These are phyloP conservation scores for Funneliformis geosporum DNA, from an alignment of 192 early-diverging fungal species.

Conservation along the genomic window DNA sequence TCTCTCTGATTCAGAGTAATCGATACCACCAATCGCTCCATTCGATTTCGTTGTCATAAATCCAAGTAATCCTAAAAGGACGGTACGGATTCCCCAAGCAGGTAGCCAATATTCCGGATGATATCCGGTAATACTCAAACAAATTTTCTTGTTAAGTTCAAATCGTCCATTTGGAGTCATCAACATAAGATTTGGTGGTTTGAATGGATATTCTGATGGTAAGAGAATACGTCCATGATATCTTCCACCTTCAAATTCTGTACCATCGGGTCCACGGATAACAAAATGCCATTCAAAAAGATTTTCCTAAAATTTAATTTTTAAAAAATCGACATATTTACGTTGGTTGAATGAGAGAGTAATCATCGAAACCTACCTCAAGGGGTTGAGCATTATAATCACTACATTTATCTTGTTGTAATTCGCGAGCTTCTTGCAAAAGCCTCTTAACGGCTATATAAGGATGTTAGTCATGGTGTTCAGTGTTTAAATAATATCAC, in stretches of 20 bases:
- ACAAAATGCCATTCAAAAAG: constrained; percentile 99
- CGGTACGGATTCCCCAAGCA: constrained; percentile 94
- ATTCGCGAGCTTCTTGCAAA: constrained; percentile 75
- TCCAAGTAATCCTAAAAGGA: constrained; percentile 82
- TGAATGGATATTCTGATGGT: constrained; percentile 96
- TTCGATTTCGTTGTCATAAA: constrained; percentile 81
- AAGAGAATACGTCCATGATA: constrained; percentile 93
- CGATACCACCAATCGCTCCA: constrained; percentile 32
- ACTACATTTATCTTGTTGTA: constrained; percentile 64
- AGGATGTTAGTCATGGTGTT: neutral
- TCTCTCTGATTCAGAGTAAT: constrained; percentile 27
- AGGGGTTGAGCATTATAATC: constrained; percentile 78
- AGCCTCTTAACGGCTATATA: constrained; percentile 74
- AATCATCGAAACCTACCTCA: constrained; percentile 41
- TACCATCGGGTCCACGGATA: constrained; percentile 81
- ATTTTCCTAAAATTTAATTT: constrained; percentile 63
- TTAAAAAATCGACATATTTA: neutral
- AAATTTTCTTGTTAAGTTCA: constrained; percentile 91
- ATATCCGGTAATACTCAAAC: constrained; percentile 89
- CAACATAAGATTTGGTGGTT: constrained; percentile 79
- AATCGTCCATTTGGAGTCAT: constrained; percentile 86
- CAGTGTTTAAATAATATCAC: neutral
- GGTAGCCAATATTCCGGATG: constrained; percentile 97
- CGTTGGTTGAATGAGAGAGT: neutral
- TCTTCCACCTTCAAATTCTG: constrained; percentile 82